phyloP scores from a whole-genome alignment of 75 land plant genomes.

The Isoetes taiwanensis region DNA sequence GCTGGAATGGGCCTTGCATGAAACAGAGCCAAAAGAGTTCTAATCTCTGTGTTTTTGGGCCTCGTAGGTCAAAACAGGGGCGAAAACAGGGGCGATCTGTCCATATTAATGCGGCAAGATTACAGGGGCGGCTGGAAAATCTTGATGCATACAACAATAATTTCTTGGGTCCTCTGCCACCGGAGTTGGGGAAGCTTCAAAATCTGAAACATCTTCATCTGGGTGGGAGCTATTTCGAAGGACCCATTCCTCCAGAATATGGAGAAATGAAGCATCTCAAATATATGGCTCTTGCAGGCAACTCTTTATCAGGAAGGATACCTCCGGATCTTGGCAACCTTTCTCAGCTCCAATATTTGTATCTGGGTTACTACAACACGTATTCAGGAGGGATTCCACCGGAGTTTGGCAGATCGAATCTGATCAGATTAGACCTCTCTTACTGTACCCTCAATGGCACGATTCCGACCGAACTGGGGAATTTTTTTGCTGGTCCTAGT shows the following conservation, averaged over 20 bases:
- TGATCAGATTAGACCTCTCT: constrained; percentile 48
- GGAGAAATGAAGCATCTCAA: not conserved
- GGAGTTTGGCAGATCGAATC: constrained; percentile 24
- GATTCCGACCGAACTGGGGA: constrained; percentile 43
- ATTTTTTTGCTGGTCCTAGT: no score
- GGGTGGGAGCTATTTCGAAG: constrained; percentile 3
- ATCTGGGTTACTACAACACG: constrained; percentile 41
- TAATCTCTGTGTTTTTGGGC: no score
- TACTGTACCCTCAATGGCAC: constrained; percentile 33
- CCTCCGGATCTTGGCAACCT: not conserved
- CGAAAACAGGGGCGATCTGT: no score
- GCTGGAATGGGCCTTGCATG: no score
- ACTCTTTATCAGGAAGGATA: not conserved
- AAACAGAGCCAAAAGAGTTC: no score
- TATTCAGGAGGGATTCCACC: constrained; percentile 43
- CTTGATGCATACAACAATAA: constrained; percentile 21
- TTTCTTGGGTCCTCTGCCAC: constrained; percentile 34
- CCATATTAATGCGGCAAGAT: no score
- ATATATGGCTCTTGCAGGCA: not conserved
- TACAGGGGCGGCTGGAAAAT: constrained; percentile 10
- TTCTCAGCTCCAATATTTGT: not conserved
- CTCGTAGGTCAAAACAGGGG: no score
- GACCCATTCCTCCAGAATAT: not conserved
- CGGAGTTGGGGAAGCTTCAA: constrained; percentile 24
- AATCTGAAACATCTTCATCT: constrained; percentile 1